These are phyloP conservation scores for Leptodermis oblonga DNA, from an alignment of 257 asterid species.

Conservation along the genomic window DNA sequence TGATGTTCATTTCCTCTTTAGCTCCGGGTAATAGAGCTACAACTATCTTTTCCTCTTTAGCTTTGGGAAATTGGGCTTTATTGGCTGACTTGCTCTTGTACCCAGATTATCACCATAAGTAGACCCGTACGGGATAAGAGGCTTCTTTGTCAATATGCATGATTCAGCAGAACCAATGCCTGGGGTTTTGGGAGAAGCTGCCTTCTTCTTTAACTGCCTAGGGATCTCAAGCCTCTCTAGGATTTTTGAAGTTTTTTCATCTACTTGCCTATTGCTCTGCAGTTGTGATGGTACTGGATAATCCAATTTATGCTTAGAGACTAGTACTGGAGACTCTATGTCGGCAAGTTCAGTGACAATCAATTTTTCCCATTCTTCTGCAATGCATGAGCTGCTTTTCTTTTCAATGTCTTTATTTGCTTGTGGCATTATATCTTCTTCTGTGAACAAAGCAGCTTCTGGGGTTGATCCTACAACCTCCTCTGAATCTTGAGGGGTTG, in stretches of 20 bases:
- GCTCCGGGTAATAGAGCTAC: slow-evolving; percentile 53
- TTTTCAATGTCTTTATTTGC: slow-evolving; percentile 27
- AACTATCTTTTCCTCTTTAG: slow-evolving; percentile 53
- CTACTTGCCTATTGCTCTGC: slow-evolving; percentile 49
- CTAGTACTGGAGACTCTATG: slow-evolving; percentile 39
- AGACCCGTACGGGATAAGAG: slow-evolving; percentile 59
- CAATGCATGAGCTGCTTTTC: slow-evolving; percentile 27
- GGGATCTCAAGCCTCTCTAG: slow-evolving; percentile 89
- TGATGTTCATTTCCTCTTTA: slow-evolving; percentile 51
- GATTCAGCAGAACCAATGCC: slow-evolving; percentile 36
- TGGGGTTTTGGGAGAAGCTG: slow-evolving; percentile 48
- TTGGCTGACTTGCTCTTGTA: slow-evolving; percentile 50
- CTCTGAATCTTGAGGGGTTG: slow-evolving; percentile 27
- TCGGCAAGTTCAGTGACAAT: slow-evolving; percentile 54
- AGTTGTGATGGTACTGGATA: slow-evolving; percentile 43
- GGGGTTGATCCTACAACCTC: slow-evolving; percentile 29
- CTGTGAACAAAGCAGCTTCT: slow-evolving; percentile 19
- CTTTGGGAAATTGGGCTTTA: slow-evolving; percentile 80
- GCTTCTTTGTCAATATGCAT: slow-evolving; percentile 54
- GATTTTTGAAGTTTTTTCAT: slow-evolving; percentile 80
- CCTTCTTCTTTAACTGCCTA: slow-evolving; percentile 64
- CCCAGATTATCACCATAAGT: slow-evolving; percentile 34
- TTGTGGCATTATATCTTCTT: slow-evolving; percentile 29
- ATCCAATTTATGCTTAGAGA: slow-evolving; percentile 39
- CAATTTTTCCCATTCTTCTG: slow-evolving; percentile 81